These are phyloP conservation scores for Laguncularia racemosa DNA, from an alignment of 345 rosid genomes.

Conservation along the genomic window DNA sequence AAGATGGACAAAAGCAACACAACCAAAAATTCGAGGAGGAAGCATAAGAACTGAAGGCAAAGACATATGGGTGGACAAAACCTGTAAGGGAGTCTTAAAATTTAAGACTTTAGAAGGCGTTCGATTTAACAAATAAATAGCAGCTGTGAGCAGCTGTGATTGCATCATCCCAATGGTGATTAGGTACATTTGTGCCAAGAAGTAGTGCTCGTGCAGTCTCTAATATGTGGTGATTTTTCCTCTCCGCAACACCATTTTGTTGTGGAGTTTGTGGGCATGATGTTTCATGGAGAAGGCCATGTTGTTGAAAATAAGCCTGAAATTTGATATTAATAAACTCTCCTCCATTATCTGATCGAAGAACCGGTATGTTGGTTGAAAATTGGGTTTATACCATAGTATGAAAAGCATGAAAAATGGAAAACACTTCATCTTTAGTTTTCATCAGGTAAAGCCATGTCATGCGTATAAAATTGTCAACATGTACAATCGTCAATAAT, in stretches of 20 bases:
- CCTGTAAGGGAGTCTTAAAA: background rate
- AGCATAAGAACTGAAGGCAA: too few relatives aligned
- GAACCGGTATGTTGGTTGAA: background rate
- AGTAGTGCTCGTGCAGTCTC: background rate
- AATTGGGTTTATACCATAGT: background rate
- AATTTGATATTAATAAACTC: background rate
- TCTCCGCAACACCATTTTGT: background rate
- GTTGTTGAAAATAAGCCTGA: background rate
- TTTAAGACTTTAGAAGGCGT: background rate
- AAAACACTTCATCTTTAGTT: background rate
- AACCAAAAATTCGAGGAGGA: too few relatives aligned
- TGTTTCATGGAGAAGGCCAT: background rate
- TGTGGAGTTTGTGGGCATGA: background rate
- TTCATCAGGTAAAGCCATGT: slow-evolving; percentile 3
- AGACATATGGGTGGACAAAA: too few relatives aligned
- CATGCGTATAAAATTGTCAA: too few relatives aligned
- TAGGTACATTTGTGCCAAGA: background rate
- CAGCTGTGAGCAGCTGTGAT: background rate
- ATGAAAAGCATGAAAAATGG: background rate
- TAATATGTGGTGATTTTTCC: background rate
- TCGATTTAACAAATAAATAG: background rate
- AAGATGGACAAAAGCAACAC: too few relatives aligned
- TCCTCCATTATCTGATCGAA: background rate
- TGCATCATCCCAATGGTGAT: background rate
- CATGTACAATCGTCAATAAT: background rate